Percentiles rank a stretch among this genome's conserved stretches.
These are phyloP conservation scores for Cyclotella baltica DNA, from an alignment of 108 stramenopile species.

Conservation along the genomic window DNA sequence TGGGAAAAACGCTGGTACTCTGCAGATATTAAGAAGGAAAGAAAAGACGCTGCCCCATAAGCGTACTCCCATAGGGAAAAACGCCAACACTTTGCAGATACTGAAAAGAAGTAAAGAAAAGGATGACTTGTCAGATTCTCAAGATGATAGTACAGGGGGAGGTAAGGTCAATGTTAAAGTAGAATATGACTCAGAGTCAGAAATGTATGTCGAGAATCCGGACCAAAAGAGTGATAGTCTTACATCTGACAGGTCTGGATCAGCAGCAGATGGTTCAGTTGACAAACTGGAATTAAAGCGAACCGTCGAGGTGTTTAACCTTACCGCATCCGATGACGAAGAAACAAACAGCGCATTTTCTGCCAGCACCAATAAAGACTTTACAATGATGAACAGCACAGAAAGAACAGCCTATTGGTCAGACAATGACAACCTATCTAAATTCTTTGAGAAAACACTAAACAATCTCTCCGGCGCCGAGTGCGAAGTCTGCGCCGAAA, in stretches of 20 bases:
- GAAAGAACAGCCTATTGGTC: constrained; percentile 60
- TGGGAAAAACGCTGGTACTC: too few relatives aligned
- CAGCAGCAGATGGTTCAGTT: background rate
- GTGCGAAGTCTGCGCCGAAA: constrained; percentile 73
- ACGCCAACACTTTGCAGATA: too few relatives aligned
- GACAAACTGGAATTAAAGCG: background rate
- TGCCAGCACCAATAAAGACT: constrained; percentile 13
- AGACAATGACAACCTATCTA: constrained; percentile 61
- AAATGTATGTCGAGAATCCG: background rate
- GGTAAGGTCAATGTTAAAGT: background rate
- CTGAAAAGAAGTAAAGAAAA: too few relatives aligned
- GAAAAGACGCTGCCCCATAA: too few relatives aligned
- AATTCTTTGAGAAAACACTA: constrained; percentile 58
- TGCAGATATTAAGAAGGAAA: too few relatives aligned
- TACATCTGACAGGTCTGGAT: background rate
- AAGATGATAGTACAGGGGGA: too few relatives aligned
- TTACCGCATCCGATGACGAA: background rate
- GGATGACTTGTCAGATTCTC: too few relatives aligned
- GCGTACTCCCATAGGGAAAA: too few relatives aligned
- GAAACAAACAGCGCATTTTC: background rate
- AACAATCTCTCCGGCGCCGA: constrained; percentile 60
- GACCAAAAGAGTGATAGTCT: background rate
- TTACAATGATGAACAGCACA: constrained; percentile 63
- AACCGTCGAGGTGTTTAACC: background rate
- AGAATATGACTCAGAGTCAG: background rate